Evolutionary conservation across 2,329 filamentous ascomycete genomes (phyloP).

Genomic region (Phialemoniopsis sp.): DNA sequence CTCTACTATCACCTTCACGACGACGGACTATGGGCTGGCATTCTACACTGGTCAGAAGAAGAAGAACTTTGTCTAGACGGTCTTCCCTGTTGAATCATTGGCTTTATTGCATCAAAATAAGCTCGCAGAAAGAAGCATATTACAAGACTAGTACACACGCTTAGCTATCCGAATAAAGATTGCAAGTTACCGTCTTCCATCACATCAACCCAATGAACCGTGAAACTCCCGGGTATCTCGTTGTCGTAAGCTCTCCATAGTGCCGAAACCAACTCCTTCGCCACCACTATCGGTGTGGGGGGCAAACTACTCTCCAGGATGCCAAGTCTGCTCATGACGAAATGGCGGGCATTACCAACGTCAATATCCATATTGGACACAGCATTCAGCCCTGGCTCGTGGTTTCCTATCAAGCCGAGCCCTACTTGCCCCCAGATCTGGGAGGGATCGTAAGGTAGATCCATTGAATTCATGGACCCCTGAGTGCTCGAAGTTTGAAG

Average conservation of each 20-base stretch:
- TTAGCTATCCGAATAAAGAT: slow-evolving; percentile 9
- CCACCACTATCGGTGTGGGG: slow-evolving; percentile 30
- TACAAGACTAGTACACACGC: no score
- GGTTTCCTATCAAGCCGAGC: background rate
- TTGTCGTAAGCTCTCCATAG: slow-evolving; percentile 33
- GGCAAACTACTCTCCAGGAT: slow-evolving; percentile 30
- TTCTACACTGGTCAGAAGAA: slow-evolving; percentile 48
- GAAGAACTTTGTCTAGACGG: slow-evolving; percentile 6
- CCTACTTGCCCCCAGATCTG: no score
- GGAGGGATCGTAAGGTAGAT: no score
- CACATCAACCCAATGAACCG: slow-evolving; percentile 33
- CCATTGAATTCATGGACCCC: no score
- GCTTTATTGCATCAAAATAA: no score
- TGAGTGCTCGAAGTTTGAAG: no score
- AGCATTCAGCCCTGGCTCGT: background rate
- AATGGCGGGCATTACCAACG: slow-evolving; percentile 28
- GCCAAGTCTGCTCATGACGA: slow-evolving; percentile 26
- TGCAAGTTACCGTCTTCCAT: slow-evolving; percentile 18
- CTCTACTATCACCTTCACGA: slow-evolving; percentile 61
- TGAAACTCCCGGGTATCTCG: slow-evolving; percentile 16
- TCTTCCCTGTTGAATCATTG: no score
- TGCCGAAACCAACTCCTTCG: slow-evolving; percentile 28
- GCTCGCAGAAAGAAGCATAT: no score
- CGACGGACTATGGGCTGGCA: slow-evolving; percentile 54
- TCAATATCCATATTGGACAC: background rate